Base-by-base conservation (phyloP, 805 yeast genomes). In the Saccharomycopsis fodiens region DNA sequence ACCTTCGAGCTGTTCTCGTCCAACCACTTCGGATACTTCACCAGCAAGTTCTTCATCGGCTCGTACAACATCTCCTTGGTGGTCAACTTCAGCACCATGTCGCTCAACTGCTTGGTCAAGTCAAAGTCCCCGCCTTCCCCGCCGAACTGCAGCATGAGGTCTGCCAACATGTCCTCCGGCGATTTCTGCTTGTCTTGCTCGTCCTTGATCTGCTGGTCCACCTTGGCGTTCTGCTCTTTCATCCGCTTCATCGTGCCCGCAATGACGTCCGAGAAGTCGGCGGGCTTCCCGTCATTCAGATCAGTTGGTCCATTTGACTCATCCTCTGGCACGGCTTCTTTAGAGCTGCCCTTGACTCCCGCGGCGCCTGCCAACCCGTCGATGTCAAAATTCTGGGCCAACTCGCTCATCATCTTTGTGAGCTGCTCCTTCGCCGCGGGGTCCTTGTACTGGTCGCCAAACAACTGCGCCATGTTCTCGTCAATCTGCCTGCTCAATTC, bases 51-150 rank as follows among this genome's bases (percentile, higher is more conserved):
- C 57, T 81, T 83, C 64, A 91, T 72, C 2, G 97, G 96, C 54
- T 83, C 95, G 58, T 85, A 89, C 32, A 91, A 69, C 17, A 89
- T 84, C 47, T 82, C 89, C 58, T 88, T 91, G 3, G 93, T 78
- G 5, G 93, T 76, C 60, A 91, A 72, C 59, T 88, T 91, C 51
- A 78, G 81, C 56, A 91, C 69, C 78, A 91, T 79, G 31, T 84
- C 86, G 16, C 71, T 73, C 50, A 86, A 64, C 40, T 86, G 64
- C 48, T 76, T 75, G 21, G 81, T 68, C 63, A 81, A 73, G 57
- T 82, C 88, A 52, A 82, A 63, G 49, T 72, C 75, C 1, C 62
- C 67, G 13, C 63, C 69, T 16, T 55, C 67, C 1, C 52, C 54
- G n/a, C 43, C 52, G 7, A 63, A 59, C 19, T 52, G 53, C 40